Evolutionary conservation across 257 asterid genomes (phyloP), one percentile per base, ranked within the genome.

Genomic region (Cynanchum wilfordii): DNA sequence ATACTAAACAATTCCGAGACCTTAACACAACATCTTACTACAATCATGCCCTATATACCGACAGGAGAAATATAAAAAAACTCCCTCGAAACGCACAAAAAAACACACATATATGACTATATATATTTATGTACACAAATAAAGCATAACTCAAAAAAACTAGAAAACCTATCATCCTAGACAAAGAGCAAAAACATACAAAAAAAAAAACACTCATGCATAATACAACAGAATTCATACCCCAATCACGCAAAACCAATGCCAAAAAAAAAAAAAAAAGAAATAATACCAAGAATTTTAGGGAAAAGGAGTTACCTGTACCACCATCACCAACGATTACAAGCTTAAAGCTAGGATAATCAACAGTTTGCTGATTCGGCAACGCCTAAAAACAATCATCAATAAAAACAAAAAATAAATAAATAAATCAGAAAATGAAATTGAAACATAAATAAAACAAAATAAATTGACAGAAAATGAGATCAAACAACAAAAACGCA

Each of bases 261-360:
- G 17, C 7, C 0, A 16, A 16, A 51, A 10, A 2, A 16, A 24
- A 20, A 12, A 2, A 1, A 33, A 33, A 33, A 2, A 33, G 38
- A 33, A 74, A 19, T 10, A 24, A 49, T 4, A 1, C 4, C 11
- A 66, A 29, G 3, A 10, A 56, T 19, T 16, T 1, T 7, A 51
- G 17, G 2, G 54, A 10, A 52, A 60, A 45, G 10, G 15, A 45
- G 17, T 7, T 77, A 91, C 97, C 96, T 52, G 96, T 91, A 44
- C 96, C 97, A 70, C 97, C 97, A 81, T 91, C 97, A 27, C 97
- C 97, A 27, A 91, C 97, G 59, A 91, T 85, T 0, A 91, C 97
- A 75, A 91, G 97, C 88, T 91, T 91, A 78, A 91, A 91, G 81
- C 89, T 91, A 0, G 97, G 97, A 77, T 91, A 86, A 49, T 91